Base-by-base conservation (phyloP, 2,329 filamentous ascomycete species). In the Alternaria burnsii region DNA sequence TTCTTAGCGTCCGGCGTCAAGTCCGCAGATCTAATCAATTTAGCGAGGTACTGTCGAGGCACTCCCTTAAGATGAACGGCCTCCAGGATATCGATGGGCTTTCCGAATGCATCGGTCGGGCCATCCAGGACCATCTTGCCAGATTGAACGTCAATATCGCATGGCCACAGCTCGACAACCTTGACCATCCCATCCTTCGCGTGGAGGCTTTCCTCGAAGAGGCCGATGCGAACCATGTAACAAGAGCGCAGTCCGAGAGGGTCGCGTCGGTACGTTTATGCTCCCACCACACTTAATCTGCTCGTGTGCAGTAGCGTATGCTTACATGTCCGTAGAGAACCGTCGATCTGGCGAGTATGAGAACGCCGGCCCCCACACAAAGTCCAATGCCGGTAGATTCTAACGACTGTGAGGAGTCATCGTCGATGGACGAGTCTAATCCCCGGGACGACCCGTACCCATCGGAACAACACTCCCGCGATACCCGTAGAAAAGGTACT, bases 201-300 rank as follows among this genome's bases (percentile, higher is more conserved):
- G 52, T 76, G 18, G 74, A 76, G 46, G 72, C 74, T 26, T 76
- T 75, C 40, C 58, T 76, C 11, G 72, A 76, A 51, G 73, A 76
- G 58, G 68, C 64, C 38, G 57, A 58, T 26, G 62, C 53, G 14
- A 51, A 40, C 11, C 67, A 55, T 51, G 40, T 34, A 32, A 43
- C 48, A n/a, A 59, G 44, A 50, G 52, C 52, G 30, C 67, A 61
- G 40, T 71, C 74, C 18, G 66, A 71, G 38, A 67, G 59, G 41
- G 62, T 76, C 36, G 71, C 71, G 34, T 75, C 74, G 62, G 72
- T 75, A 63, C 40, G 73, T 69, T 22, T 10, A 30, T 6, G 28
- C 7, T 22, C 18, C 20, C 36, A 18, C 32, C 42, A 28, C 46
- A 28, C 34, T 14, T 14, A 22, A 20, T 20, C 16, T 32, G 36